phyloP scores from a whole-genome alignment of 768 basidiomycete genomes.

The Kwoniella pini region DNA sequence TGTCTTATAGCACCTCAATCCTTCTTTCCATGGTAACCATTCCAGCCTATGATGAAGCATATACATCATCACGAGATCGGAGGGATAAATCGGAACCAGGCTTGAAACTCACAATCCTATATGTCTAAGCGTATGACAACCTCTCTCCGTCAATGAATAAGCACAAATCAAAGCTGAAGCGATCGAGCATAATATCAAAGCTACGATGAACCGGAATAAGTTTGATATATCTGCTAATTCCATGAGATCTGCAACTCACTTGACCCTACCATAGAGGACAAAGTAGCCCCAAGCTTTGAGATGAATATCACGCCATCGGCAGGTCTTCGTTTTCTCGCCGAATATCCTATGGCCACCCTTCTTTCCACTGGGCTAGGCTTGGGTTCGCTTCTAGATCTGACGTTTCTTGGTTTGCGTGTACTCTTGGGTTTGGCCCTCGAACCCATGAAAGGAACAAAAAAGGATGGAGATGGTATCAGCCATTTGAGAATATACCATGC shows the following conservation, averaged over 20 bases:
- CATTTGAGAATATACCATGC: conserved; percentile 11
- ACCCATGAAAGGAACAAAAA: neutral
- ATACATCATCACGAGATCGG: neutral
- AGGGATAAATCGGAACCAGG: neutral
- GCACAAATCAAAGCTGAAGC: conserved; percentile 10
- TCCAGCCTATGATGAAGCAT: conserved; percentile 2
- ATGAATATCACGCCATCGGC: neutral
- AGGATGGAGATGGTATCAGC: conserved; percentile 5
- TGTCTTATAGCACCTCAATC: conserved; percentile 64
- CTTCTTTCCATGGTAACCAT: conserved; percentile 20
- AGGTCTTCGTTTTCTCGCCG: neutral
- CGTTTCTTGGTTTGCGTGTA: neutral
- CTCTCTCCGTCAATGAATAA: conserved; percentile 14
- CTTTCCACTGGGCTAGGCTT: conserved; percentile 3
- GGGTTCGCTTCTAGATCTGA: neutral
- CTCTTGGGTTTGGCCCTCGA: neutral
- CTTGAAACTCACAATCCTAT: conserved; percentile 7
- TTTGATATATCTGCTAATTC: neutral
- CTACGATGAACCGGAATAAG: neutral
- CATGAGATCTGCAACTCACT: neutral
- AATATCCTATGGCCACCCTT: neutral
- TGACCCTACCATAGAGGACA: neutral
- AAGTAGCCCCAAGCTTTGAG: neutral
- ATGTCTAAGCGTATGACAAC: conserved; percentile 13
- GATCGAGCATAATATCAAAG: neutral